Conservation (phyloP, 2,329 filamentous ascomycete genomes). For the Arthrobotrys sphaeroides region DNA sequence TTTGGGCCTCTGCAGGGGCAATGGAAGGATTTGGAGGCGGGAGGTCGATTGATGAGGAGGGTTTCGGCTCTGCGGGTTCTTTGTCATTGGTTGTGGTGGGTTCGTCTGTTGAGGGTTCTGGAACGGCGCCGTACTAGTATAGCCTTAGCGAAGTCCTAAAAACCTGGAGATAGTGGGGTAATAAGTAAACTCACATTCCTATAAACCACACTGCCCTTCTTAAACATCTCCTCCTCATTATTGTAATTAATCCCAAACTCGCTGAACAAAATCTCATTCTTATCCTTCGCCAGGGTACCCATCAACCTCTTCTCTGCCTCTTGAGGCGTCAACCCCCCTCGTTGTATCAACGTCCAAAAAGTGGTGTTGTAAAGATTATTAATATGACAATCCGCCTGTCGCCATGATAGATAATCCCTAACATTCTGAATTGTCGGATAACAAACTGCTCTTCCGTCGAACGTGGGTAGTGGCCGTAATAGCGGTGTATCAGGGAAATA, state of each 20-base stretch:
- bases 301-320: slow-evolving; percentile 84
- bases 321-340: slow-evolving; percentile 76
- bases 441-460: slow-evolving; percentile 89
- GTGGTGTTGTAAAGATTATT: slow-evolving; percentile 99
- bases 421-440: slow-evolving; percentile 86
- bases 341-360: slow-evolving; percentile 87
- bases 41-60: too few species aligned
- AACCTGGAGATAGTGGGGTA: not conserved
- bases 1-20: slow-evolving; percentile 59
- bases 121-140: slow-evolving; percentile 44
- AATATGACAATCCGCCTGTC: slow-evolving; percentile 84
- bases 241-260: slow-evolving; percentile 96
- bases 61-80: slow-evolving; percentile 65
- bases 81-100: not conserved
- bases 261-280: slow-evolving; percentile 94
- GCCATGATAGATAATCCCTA: slow-evolving; percentile 95
- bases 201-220: slow-evolving; percentile 90
- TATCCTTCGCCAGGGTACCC: slow-evolving; percentile 69
- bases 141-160: too few species aligned
- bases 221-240: slow-evolving; percentile 89
- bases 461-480: slow-evolving; percentile 80
- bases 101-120: slow-evolving; percentile 61
- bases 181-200: slow-evolving; percentile 71
- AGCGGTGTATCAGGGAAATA: slow-evolving; percentile 78
- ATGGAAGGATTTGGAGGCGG: slow-evolving; percentile 21